These are phyloP conservation scores for Prunus yedoensis DNA, from an alignment of 331 rosid species.

Conservation along the genomic window DNA sequence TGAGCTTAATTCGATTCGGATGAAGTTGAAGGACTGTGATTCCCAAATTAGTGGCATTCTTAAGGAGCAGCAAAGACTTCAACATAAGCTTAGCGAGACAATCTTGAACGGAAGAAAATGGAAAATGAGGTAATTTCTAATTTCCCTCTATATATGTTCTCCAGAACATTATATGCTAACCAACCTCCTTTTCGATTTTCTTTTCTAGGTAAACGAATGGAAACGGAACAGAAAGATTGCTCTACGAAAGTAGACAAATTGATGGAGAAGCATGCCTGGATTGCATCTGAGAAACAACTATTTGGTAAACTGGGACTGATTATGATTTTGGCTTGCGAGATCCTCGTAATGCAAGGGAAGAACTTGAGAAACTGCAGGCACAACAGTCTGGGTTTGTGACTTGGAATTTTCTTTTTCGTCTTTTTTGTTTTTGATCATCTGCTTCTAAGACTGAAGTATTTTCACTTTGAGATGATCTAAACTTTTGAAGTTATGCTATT, in stretches of 20 bases:
- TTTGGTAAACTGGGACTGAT: constrained; percentile 88
- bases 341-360: constrained; percentile 71
- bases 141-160: constrained; percentile 4
- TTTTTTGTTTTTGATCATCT: background rate
- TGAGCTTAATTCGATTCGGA: constrained; percentile 57
- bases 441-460: background rate
- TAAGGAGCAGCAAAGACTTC: constrained; percentile 69
- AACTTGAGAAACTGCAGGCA: constrained; percentile 70
- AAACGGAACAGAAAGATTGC: constrained; percentile 88
- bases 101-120: constrained; percentile 86
- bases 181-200: constrained; percentile 14
- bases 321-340: constrained; percentile 81
- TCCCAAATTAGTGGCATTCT: constrained; percentile 65
- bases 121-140: constrained; percentile 78
- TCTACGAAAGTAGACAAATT: constrained; percentile 77
- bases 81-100: constrained; percentile 69
- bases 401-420: background rate
- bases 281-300: constrained; percentile 78
- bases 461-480: background rate
- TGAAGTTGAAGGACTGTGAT: constrained; percentile 86
- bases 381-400: constrained; percentile 83
- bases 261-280: constrained; percentile 94
- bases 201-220: constrained; percentile 73
- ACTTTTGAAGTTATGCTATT: background rate
- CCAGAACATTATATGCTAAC: constrained; percentile 26